Evolutionary conservation across 2,329 filamentous ascomycete genomes (phyloP).

Genomic region (Pseudogymnoascus sp.): DNA sequence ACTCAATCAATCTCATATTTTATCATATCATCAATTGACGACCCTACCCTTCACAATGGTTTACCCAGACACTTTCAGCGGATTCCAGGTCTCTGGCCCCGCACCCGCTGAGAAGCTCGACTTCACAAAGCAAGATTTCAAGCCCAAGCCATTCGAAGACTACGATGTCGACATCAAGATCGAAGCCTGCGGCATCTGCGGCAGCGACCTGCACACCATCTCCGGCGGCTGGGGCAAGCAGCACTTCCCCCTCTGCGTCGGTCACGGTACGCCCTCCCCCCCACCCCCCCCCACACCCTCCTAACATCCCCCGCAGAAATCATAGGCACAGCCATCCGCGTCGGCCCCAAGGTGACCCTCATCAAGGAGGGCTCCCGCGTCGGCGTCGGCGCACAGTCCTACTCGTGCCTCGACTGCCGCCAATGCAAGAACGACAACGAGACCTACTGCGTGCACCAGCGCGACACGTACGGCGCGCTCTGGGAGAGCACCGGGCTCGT

Average conservation of each 20-base stretch:
- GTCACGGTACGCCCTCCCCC: constrained; percentile 32
- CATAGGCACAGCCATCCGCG: constrained; percentile 57
- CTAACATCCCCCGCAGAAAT: constrained; percentile 42
- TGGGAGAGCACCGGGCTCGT: constrained; percentile 53
- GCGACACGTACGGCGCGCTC: constrained; percentile 41
- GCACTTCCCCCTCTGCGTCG: constrained; percentile 43
- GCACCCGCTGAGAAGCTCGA: constrained; percentile 22
- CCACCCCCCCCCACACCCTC: background rate
- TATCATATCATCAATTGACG: background rate
- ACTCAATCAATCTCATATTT: background rate
- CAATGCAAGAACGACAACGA: constrained; percentile 48
- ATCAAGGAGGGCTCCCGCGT: constrained; percentile 45
- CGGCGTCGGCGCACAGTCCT: constrained; percentile 46
- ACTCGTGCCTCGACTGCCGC: constrained; percentile 45
- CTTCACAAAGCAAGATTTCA: constrained; percentile 46
- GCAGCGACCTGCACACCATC: constrained; percentile 64
- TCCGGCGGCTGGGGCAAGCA: constrained; percentile 47
- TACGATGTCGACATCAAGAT: constrained; percentile 85
- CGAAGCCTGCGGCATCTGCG: constrained; percentile 69
- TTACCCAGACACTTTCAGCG: constrained; percentile 51
- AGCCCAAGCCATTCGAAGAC: constrained; percentile 78
- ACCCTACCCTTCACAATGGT: constrained; percentile 18
- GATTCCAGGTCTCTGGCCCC: constrained; percentile 45
- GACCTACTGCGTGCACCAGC: constrained; percentile 43
- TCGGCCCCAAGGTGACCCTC: constrained; percentile 56